Evolutionary conservation across 2,329 filamentous ascomycete genomes (phyloP).

Genomic region (Epicoccum nigrum): DNA sequence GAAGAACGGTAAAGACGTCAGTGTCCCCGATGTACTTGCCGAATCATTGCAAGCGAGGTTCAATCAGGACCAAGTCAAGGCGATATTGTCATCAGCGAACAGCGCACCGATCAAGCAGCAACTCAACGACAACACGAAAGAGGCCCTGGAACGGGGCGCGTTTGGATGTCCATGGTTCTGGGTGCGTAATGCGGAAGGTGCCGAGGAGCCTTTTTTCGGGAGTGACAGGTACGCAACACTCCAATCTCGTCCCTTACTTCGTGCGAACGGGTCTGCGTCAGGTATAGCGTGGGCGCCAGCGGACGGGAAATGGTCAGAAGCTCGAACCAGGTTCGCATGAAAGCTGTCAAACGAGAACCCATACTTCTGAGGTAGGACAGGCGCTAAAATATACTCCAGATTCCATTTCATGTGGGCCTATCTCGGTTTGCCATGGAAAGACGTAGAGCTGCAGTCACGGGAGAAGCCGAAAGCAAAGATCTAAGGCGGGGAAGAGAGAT

Average conservation of each 20-base stretch:
- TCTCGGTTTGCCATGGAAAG: constrained; percentile 65
- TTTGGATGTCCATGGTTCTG: constrained; percentile 81
- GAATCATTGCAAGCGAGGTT: constrained; percentile 57
- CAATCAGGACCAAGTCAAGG: constrained; percentile 57
- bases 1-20: constrained; percentile 65
- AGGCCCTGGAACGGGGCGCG: constrained; percentile 68
- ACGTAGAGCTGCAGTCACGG: constrained; percentile 55
- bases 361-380: background rate
- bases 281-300: constrained; percentile 17
- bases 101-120: constrained; percentile 59
- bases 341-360: constrained; percentile 16
- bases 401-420: constrained; percentile 73
- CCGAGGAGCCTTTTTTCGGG: constrained; percentile 74
- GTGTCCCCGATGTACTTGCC: constrained; percentile 61
- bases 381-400: constrained; percentile 47
- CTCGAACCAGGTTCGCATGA: constrained; percentile 22
- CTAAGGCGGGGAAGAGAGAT: constrained; percentile 15
- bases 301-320: constrained; percentile 11
- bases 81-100: constrained; percentile 61
- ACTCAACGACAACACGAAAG: constrained; percentile 65
- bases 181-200: constrained; percentile 64
- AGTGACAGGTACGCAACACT: constrained; percentile 68
- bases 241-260: constrained; percentile 1
- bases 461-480: constrained; percentile 36
- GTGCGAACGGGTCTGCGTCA: constrained; percentile 7